These are phyloP conservation scores for Antitrichia curtipendula DNA, from an alignment of 225 moss, liverwort and hornwort species.

Conservation along the genomic window DNA sequence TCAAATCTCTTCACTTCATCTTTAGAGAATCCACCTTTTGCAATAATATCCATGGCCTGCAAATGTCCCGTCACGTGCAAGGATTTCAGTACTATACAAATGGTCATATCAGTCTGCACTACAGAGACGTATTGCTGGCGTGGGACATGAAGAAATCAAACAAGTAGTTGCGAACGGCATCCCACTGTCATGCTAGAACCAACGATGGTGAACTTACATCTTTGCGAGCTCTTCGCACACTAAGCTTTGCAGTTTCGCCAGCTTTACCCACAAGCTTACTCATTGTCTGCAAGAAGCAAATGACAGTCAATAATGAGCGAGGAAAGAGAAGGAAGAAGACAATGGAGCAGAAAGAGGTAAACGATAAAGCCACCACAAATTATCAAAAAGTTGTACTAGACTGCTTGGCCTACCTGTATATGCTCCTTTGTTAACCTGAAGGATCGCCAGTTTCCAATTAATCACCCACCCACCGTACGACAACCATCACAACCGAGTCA, in stretches of 20 bases:
- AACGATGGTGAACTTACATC: constrained; percentile 37
- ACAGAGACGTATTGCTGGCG: neutral
- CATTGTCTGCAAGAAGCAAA: constrained; percentile 45
- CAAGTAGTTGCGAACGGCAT: neutral
- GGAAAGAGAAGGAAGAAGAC: neutral
- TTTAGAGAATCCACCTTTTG: constrained; percentile 51
- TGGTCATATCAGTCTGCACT: neutral
- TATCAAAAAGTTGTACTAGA: neutral
- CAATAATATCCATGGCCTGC: constrained; percentile 58
- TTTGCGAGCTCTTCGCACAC: constrained; percentile 78
- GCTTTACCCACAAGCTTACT: constrained; percentile 79
- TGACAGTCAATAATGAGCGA: neutral
- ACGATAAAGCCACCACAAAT: neutral
- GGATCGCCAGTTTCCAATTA: constrained; percentile 5
- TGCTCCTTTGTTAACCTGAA: constrained; percentile 89
- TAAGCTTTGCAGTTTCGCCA: constrained; percentile 78
- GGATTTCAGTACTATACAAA: neutral
- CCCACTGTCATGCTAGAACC: neutral
- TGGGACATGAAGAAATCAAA: neutral
- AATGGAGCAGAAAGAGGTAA: neutral
- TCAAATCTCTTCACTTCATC: constrained; percentile 74
- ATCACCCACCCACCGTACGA: constrained; percentile 24
- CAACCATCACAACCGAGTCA: constrained; percentile 58
- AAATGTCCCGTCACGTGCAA: neutral
- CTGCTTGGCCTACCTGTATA: constrained; percentile 39